Evolutionary conservation across 768 basidiomycete genomes (phyloP).

Genomic region (Podaxis sp.): DNA sequence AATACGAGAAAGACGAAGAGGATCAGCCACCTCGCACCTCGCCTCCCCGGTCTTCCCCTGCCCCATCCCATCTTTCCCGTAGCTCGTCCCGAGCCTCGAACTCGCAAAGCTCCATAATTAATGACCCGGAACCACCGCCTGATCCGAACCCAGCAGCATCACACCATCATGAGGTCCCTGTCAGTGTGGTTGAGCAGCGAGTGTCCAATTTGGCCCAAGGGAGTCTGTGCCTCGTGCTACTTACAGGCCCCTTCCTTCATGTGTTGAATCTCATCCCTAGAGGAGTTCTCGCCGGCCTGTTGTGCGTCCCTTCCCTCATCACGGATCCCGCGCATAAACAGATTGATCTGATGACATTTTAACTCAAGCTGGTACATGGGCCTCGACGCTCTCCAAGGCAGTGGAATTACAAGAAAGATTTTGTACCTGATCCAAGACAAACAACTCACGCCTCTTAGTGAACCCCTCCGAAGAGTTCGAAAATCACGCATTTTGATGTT

Average conservation of each 20-base stretch:
- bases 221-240: slow-evolving; percentile 70
- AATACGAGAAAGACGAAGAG: slow-evolving; percentile 36
- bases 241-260: slow-evolving; percentile 81
- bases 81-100: slow-evolving; percentile 12
- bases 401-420: slow-evolving; percentile 81
- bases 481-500: slow-evolving; percentile 74
- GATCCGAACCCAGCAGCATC: slow-evolving; percentile 22
- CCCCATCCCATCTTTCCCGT: background rate
- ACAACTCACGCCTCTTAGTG: slow-evolving; percentile 53
- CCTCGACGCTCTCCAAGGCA: slow-evolving; percentile 72
- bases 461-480: slow-evolving; percentile 78
- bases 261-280: slow-evolving; percentile 79
- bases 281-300: slow-evolving; percentile 82
- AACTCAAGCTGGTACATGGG: slow-evolving; percentile 86
- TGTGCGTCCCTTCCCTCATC: slow-evolving; percentile 48
- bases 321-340: background rate
- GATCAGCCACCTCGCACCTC: background rate
- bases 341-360: background rate
- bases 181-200: slow-evolving; percentile 89
- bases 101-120: slow-evolving; percentile 9
- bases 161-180: slow-evolving; percentile 48
- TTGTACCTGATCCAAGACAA: slow-evolving; percentile 79
- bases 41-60: slow-evolving; percentile 11
- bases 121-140: slow-evolving; percentile 16
- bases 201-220: slow-evolving; percentile 90